These are phyloP conservation scores for Cryptosporidium sp. DNA, from an alignment of 169 alveolate species.

Conservation along the genomic window DNA sequence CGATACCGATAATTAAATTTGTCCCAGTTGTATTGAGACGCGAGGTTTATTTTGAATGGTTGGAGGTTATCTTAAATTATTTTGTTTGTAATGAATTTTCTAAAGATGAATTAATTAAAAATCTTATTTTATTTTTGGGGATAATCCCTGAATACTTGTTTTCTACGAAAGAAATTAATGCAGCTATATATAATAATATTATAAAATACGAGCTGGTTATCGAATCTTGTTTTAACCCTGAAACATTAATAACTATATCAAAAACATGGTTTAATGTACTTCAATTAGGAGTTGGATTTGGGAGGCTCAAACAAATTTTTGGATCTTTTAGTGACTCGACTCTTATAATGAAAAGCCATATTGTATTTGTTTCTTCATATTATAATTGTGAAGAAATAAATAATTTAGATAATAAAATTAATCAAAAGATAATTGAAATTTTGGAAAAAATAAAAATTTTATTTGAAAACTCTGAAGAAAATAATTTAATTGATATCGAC, in stretches of 20 bases:
- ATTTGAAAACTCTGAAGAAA: constrained; percentile 6
- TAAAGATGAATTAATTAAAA: background rate
- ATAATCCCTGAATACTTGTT: constrained; percentile 57
- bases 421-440: constrained; percentile 4
- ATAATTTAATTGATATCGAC: constrained; percentile 24
- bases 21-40: constrained; percentile 33
- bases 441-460: background rate
- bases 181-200: background rate
- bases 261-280: constrained; percentile 29
- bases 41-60: constrained; percentile 7
- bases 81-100: constrained; percentile 10
- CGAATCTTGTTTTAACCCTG: background rate
- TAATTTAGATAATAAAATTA: background rate
- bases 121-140: constrained; percentile 36
- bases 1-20: constrained; percentile 37
- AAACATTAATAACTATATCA: background rate
- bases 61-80: constrained; percentile 6
- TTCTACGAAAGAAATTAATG: background rate
- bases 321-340: background rate
- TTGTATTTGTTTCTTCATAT: constrained; percentile 34
- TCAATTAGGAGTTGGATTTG: constrained; percentile 58
- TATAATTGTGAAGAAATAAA: constrained; percentile 29
- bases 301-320: constrained; percentile 52
- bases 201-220: background rate
- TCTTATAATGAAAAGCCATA: background rate